Evolutionary conservation across 2,329 filamentous ascomycete genomes (phyloP), one percentile per base, ranked within the genome.

Genomic region (Didymella pomorum): DNA sequence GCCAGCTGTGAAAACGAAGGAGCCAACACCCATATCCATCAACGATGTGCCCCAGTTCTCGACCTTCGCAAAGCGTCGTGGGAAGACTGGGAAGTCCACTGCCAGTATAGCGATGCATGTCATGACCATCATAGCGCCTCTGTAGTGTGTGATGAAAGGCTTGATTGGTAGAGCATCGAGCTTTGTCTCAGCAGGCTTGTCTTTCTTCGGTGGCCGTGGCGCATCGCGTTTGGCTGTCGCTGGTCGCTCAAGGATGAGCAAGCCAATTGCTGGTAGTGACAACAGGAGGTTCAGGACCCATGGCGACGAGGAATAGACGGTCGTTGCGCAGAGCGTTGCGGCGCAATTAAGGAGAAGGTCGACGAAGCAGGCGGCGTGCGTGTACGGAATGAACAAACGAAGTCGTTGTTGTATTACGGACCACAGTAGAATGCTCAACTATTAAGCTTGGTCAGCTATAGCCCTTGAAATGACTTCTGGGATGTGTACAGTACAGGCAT

Each of bases 41-140:
- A 99, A 81, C n/a, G 94, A 98, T 1, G 94, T 97, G 53, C 95
- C 95, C 92, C 95, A 99, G n/a, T 92, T 97, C 79, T 99, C 95
- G 2, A 96, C 95, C 80, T 99, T 99, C 56, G 93, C 95, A 75
- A 98, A 98, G 29, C 95, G 89, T 26, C 95, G 87, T 2, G 95
- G 95, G 71, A 99, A 99, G 58, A 97, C 83, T 18, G 84, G 87
- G 75, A 99, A 99, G 78, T 99, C 95, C 50, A 99, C 95, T 16
- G 95, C 95, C n/a, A 99, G 84, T 67, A 99, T 98, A 51, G 92
- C 91, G 44, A 95, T 80, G 71, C 92, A 96, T 8, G 95, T 99
- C 65, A 91, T 84, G 49, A 96, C 84, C 83, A 99, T 87, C 93
- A 99, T 96, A 48, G 87, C 87, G 2, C 92, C 93, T 52, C 95